Base-by-base conservation (phyloP, 202 grass and related monocot genomes). In the Panicum hallii region DNA sequence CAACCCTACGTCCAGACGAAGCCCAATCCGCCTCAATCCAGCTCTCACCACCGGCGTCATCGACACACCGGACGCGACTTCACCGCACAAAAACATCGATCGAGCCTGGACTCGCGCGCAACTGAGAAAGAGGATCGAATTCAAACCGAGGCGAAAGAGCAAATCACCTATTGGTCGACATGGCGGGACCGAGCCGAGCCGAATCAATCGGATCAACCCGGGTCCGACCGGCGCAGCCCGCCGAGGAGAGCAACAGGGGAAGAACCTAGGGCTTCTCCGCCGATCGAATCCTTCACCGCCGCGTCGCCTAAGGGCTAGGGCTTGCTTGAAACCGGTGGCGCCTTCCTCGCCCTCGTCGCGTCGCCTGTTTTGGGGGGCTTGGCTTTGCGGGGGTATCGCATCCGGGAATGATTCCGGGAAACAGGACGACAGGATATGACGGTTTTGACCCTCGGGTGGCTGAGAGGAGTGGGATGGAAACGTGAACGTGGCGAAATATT, bases 91-190 rank as follows among this genome's bases (percentile, higher is more conserved):
- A 6, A 81, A 41, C 9, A 63, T 52, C 15, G 7, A 84, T 30
- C 61, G 7, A 45, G 6, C 9, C 30, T 23, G 4, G 44, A 43
- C 41, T 26, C 78, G 46, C 28, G 1, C 56, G 2, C 7, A 82
- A 5, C 6, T 54, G 32, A 23, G 19, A 55, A n/a, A 47, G 45
- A 6, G 34, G 28, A 58, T 38, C 13, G 30, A 63, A 74, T 68
- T 68, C 76, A 71, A 79, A 72, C 20, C 20, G 49, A 36, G 47
- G 17, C 22, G 1, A 32, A 52, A 74, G 30, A 3, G 26, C 32
- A 38, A 54, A 70, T 62, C 78, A 86, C 88, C 79, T 90, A 50
- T 90, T 83, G 67, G 83, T 44, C 79, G 84, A 86, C 88, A 90
- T 90, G 74, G 88, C 87, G 57, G 65, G 3, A 34, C 57, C 75